Base-by-base conservation (phyloP, 768 basidiomycete genomes). In the Termitomyces sp. region DNA sequence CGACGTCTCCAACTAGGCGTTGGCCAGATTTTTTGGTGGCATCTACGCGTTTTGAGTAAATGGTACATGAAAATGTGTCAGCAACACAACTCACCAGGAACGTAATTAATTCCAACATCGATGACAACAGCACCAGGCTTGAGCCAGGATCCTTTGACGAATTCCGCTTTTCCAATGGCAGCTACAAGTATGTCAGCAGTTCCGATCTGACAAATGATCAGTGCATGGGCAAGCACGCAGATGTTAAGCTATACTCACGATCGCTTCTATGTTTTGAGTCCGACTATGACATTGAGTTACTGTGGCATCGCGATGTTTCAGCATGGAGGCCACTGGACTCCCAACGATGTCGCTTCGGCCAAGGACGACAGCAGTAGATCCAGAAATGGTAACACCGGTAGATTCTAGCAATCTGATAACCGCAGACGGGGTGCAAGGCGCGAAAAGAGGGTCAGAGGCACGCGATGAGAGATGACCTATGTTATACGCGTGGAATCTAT, bases 321-420 rank as follows among this genome's bases (percentile, higher is more conserved):
- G 81, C 82, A 99, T 88, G 38, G 93, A 90, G 40, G 89, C 88
- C 54, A 98, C 95, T 33, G 97, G 97, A 67, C 87, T 96, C 58
- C 97, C 97, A 59, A 99, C 97, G 68, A 99, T 98, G 71, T 99
- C 97, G 70, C 92, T 94, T 66, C 97, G 89, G 63, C 97, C 97
- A 48, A 99, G 88, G 24, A 99, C 94, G 60, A 98, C 96, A 12
- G 90, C 88, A 69, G 88, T 84, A 44, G 91, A 79, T 57, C 97
- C 96, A 20, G 86, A 75, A 60, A 98, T 80, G 18, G 84, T 67
- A 59, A 92, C 81, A 7, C 87, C 88, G n/a, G 94, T 92, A 8
- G 88, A 87, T 68, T 98, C 93, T 68, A 99, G 81, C 49, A 99
- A 86, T 63, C 87, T 86, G 68, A 98, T 91, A 57, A 95, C 89